Conservation (phyloP, 306 rosid genomes). For the Astragalus glycyphyllos region DNA sequence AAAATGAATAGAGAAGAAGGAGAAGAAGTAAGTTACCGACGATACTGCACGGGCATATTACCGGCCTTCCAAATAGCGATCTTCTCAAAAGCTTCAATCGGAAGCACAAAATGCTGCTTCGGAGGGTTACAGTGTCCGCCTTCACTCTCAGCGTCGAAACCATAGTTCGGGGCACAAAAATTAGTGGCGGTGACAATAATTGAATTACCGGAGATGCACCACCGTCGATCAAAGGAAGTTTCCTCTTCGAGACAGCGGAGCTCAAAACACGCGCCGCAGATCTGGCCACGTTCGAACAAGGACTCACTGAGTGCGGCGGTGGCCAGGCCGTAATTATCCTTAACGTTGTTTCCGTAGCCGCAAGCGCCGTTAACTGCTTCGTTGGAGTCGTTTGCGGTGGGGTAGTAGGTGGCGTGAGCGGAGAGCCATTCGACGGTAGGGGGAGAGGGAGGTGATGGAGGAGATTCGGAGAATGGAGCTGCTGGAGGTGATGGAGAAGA, state of each 20-base stretch:
- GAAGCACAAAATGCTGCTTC: slow-evolving; percentile 81
- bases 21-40: slow-evolving; percentile 53
- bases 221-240: slow-evolving; percentile 59
- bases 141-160: slow-evolving; percentile 68
- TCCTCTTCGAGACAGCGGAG: slow-evolving; percentile 67
- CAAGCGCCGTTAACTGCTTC: slow-evolving; percentile 83
- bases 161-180: slow-evolving; percentile 92
- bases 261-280: slow-evolving; percentile 96
- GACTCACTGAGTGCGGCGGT: slow-evolving; percentile 75
- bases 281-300: slow-evolving; percentile 80
- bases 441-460: slow-evolving; percentile 32
- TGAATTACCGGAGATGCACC: slow-evolving; percentile 80
- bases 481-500: slow-evolving; percentile 50
- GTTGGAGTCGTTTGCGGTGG: slow-evolving; percentile 58
- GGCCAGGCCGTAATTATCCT: slow-evolving; percentile 63
- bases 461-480: slow-evolving; percentile 32
- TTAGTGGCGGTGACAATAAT: slow-evolving; percentile 72
- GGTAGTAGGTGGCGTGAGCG: slow-evolving; percentile 83
- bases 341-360: slow-evolving; percentile 66
- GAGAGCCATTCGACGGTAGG: slow-evolving; percentile 66
- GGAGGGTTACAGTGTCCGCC: slow-evolving; percentile 82
- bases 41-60: slow-evolving; percentile 82
- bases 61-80: slow-evolving; percentile 92
- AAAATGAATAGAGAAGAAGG: neutral
- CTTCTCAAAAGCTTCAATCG: slow-evolving; percentile 88